Base-by-base conservation (phyloP, 2,329 filamentous ascomycete species). In the Alternaria arbusti region DNA sequence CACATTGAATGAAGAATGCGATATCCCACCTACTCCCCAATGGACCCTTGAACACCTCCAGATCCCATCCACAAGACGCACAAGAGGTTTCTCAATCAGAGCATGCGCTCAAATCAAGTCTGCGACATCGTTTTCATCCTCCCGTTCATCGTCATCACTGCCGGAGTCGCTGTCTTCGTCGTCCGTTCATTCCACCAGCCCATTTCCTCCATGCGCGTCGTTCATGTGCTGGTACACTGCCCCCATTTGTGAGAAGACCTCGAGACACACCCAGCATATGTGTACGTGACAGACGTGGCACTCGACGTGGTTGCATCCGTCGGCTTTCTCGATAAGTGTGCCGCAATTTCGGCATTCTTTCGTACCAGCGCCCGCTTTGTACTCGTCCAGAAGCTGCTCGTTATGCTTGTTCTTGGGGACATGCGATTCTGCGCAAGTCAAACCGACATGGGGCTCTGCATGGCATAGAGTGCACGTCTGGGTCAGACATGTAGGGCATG, bases 281-380 rank as follows among this genome's bases (percentile, higher is more conserved):
- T 69, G 70, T 6, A 15, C 25, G 12, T 67, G 57, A 40, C 64
- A 67, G 2, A 22, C 43, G 25, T 26, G 46, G 61, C 85, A 86
- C 0, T 63, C 68, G 56, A 86, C 81, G 65, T 86, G 83, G 63
- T 85, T 80, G 61, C 84, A 86, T 0, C 84, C 84, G 0, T 74
- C 74, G 0, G 60, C 69, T 72, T 85, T 85, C 61, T 84, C 78
- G 1, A 85, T 79, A 1, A 75, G 55, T 2, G 78, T 80, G 12
- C 67, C 71, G 60, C 84, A 80, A n/a, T 70, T 70, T 6, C 64
- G 70, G 46, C 69, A 75, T 23, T 69, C 65, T 51, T 73, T 73
- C 10, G 67, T 68, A 11, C 64, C 65, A 25, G 61, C 25, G 11
- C 36, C 22, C 17, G 50, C 57, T 57, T 73, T 72, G 54, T 59